A percentile compares a stretch with the other conserved stretches of the same genome.
phyloP scores from a whole-genome alignment of 2,329 filamentous ascomycete genomes.

The Fusarium cyanostomum region DNA sequence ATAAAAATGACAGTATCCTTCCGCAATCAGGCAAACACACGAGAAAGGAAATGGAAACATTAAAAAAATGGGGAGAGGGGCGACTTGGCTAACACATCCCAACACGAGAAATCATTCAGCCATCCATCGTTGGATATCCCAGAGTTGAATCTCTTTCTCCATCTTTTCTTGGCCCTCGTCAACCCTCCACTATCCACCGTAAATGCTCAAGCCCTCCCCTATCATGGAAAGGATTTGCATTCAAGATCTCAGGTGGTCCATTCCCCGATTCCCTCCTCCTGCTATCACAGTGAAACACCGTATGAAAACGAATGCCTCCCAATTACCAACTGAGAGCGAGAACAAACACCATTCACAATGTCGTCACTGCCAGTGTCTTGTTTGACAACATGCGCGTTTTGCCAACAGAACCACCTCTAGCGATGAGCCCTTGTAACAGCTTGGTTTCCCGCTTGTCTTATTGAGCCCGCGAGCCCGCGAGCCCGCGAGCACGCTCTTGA shows the following conservation, averaged over 20 bases:
- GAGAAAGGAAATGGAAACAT: slow-evolving; percentile 16
- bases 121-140: slow-evolving; percentile 12
- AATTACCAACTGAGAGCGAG: background rate
- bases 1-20: slow-evolving; percentile 1
- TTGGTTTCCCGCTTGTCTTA: slow-evolving; percentile 16
- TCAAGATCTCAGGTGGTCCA: slow-evolving; percentile 29
- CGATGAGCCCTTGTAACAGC: slow-evolving; percentile 23
- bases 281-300: slow-evolving; percentile 12
- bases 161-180: slow-evolving; percentile 15
- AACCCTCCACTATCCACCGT: slow-evolving; percentile 15
- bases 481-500: slow-evolving; percentile 2
- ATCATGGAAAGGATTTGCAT: slow-evolving; percentile 37
- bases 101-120: slow-evolving; percentile 17
- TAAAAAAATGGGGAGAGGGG: slow-evolving; percentile 10
- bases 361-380: slow-evolving; percentile 6
- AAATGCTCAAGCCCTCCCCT: slow-evolving; percentile 27
- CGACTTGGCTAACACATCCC: background rate
- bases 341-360: background rate
- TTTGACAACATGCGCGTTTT: background rate
- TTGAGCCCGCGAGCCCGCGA: slow-evolving; percentile 14
- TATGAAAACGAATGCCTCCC: slow-evolving; percentile 3
- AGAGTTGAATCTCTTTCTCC: slow-evolving; percentile 20
- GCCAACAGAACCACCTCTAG: slow-evolving; percentile 4
- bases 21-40: slow-evolving; percentile 11
- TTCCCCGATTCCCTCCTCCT: slow-evolving; percentile 22